Conservation (phyloP, 768 basidiomycete species). For the Leccinellum rugosiceps region DNA sequence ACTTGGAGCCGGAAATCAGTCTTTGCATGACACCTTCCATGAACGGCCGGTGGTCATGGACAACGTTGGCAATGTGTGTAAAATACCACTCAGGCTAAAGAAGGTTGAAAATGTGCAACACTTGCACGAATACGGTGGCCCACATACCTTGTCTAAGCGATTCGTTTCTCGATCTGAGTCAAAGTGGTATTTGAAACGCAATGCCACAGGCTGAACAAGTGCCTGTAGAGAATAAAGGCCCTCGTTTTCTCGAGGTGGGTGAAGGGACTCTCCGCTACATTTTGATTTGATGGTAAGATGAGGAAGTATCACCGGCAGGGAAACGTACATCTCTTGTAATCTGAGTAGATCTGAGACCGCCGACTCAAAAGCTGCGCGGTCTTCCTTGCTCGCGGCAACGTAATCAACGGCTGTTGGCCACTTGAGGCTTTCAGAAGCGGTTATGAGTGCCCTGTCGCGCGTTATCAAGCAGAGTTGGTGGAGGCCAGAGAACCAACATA, state of each 20-base stretch:
- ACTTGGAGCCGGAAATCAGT: slow-evolving; percentile 62
- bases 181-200: slow-evolving; percentile 95
- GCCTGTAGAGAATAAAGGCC: slow-evolving; percentile 83
- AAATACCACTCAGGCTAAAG: slow-evolving; percentile 96
- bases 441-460: slow-evolving; percentile 52
- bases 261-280: slow-evolving; percentile 53
- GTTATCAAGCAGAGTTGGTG: background rate
- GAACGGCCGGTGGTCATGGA: slow-evolving; percentile 81
- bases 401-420: slow-evolving; percentile 85
- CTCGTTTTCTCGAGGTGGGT: slow-evolving; percentile 32
- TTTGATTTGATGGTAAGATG: slow-evolving; percentile 2
- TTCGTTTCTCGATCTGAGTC: slow-evolving; percentile 86
- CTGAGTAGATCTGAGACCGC: slow-evolving; percentile 74
- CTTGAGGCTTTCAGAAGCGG: slow-evolving; percentile 67
- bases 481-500: slow-evolving; percentile 34
- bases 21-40: slow-evolving; percentile 73
- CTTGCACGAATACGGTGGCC: background rate
- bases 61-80: slow-evolving; percentile 82
- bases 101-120: background rate
- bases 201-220: slow-evolving; percentile 74
- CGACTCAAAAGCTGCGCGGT: slow-evolving; percentile 65
- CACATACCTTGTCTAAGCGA: slow-evolving; percentile 79
- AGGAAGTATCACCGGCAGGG: background rate
- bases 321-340: slow-evolving; percentile 74
- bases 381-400: slow-evolving; percentile 41